Evolutionary conservation across 345 rosid genomes (phyloP).

Genomic region (Corchorus capsularis): DNA sequence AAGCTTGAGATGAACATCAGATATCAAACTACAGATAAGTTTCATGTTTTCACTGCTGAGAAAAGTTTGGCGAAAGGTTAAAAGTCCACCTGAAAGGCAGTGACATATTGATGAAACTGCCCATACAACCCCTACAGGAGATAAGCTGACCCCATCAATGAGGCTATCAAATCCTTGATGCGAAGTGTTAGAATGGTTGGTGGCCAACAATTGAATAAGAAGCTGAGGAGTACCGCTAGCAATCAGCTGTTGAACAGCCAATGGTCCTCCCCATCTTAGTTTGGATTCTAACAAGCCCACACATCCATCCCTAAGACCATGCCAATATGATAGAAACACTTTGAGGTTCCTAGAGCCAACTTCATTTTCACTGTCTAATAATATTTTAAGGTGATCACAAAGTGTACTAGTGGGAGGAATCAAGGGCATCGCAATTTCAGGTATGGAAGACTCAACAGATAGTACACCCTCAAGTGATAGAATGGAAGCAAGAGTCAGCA

Average conservation of each 20-base stretch:
- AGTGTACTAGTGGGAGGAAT: slow-evolving; percentile 85
- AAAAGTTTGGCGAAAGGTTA: slow-evolving; percentile 74
- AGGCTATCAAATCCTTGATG: slow-evolving; percentile 42
- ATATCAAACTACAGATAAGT: slow-evolving; percentile 55
- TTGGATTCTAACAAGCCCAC: slow-evolving; percentile 86
- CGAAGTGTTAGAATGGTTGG: slow-evolving; percentile 41
- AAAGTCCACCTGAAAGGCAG: slow-evolving; percentile 81
- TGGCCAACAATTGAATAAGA: slow-evolving; percentile 65
- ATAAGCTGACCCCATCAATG: slow-evolving; percentile 55
- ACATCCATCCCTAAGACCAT: slow-evolving; percentile 90
- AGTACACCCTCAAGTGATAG: slow-evolving; percentile 84
- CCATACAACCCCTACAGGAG: slow-evolving; percentile 87
- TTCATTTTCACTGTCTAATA: slow-evolving; percentile 44
- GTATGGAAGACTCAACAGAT: slow-evolving; percentile 73
- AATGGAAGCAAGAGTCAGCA: slow-evolving; percentile 93
- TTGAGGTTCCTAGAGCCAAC: slow-evolving; percentile 26
- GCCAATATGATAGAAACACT: slow-evolving; percentile 69
- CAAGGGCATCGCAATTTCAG: slow-evolving; percentile 78
- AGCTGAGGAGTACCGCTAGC: slow-evolving; percentile 82
- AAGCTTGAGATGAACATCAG: slow-evolving; percentile 81
- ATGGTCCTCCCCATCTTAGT: slow-evolving; percentile 81
- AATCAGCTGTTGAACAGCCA: slow-evolving; percentile 80
- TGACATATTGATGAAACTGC: slow-evolving; percentile 78
- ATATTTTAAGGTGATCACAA: slow-evolving; percentile 68
- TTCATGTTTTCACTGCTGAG: slow-evolving; percentile 64